Evolutionary conservation across 306 rosid species (phyloP), one percentile per base, ranked within the genome.

Genomic region (Begonia loranthoides): DNA sequence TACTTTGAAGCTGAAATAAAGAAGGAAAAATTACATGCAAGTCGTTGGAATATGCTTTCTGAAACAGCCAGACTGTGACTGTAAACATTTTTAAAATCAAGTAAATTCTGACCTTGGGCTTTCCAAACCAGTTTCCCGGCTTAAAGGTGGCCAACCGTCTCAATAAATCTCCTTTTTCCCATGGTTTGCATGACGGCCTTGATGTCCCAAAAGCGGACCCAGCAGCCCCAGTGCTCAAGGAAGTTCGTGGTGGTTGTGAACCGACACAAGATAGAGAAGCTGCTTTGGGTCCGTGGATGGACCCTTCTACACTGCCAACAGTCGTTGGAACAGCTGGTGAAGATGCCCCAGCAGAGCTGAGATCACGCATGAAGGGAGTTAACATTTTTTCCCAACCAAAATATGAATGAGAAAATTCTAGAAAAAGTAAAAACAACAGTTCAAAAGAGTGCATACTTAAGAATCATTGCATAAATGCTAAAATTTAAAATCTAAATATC

Each of bases 311-410:
- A 80, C 97, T 90, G 68, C 97, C 92, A 75, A 90, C 83, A 66
- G 86, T 83, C 49, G 78, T 65, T 28, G 85, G 96, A 73, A 73
- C 82, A 28, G 88, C 76, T n/a, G 94, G 96, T 21, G 99, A 92
- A 9, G 99, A 92, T 52, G 96, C 99, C 50, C 94, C 99, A 28
- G 94, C 99, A 61, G 99, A 92, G 68, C 99, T 92, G 81, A 67
- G 40, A 61, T 67, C 54, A 72, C 48, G 22, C 24, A 72, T 7
- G 56, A 50, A 66, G 45, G 36, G 36, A 28, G 9, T 28, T 28
- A 28, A 28, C 8, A 28, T 28, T 28, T 28, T 28, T 28, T 28
- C 36, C 36, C 36, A 28, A 28, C 36, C 9, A 28, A 28, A 28
- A 28, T 28, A 28, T 28, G 36, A 28, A 28, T 28, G 36, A 28